phyloP scores from a whole-genome alignment of 495 filamentous ascomycete species.

The Penicillium chermesinum region DNA sequence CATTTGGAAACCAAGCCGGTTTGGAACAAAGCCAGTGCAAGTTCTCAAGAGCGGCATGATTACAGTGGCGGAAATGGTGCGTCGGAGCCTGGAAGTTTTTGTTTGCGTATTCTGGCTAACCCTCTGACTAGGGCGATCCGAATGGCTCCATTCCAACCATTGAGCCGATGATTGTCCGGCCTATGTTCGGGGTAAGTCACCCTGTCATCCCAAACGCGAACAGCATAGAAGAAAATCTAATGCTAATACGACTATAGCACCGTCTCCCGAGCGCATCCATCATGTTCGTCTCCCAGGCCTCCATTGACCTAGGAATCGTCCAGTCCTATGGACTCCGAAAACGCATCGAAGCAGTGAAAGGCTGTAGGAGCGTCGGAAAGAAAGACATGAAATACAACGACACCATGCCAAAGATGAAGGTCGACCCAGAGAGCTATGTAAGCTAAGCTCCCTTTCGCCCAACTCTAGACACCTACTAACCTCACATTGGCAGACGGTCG shows the following conservation, averaged over 20 bases:
- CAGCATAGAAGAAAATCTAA: background rate
- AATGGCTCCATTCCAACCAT: conserved; percentile 91
- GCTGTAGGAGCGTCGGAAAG: conserved; percentile 78
- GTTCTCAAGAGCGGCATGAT: conserved; percentile 93
- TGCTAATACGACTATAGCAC: conserved; percentile 28
- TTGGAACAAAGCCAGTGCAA: conserved; percentile 79
- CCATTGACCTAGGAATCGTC: conserved; percentile 60
- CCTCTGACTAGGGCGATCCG: conserved; percentile 65
- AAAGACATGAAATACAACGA: conserved; percentile 94
- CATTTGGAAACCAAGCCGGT: conserved; percentile 79
- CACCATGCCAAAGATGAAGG: conserved; percentile 81
- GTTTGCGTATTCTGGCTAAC: background rate
- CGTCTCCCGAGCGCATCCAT: conserved; percentile 68
- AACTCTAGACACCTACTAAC: background rate
- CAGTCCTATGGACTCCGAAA: conserved; percentile 70
- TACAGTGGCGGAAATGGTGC: conserved; percentile 77
- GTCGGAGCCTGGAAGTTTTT: conserved; percentile 15
- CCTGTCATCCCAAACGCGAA: conserved; percentile 16
- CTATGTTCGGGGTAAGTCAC: conserved; percentile 71
- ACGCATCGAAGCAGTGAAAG: conserved; percentile 73
- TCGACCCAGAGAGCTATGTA: conserved; percentile 86
- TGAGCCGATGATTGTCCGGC: conserved; percentile 78
- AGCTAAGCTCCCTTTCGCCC: conserved; percentile 15
- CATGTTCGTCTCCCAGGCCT: conserved; percentile 76
- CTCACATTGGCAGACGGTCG: conserved; percentile 49